Evolutionary conservation across 805 yeast species (phyloP).

Genomic region (Maudiozyma bulderi): DNA sequence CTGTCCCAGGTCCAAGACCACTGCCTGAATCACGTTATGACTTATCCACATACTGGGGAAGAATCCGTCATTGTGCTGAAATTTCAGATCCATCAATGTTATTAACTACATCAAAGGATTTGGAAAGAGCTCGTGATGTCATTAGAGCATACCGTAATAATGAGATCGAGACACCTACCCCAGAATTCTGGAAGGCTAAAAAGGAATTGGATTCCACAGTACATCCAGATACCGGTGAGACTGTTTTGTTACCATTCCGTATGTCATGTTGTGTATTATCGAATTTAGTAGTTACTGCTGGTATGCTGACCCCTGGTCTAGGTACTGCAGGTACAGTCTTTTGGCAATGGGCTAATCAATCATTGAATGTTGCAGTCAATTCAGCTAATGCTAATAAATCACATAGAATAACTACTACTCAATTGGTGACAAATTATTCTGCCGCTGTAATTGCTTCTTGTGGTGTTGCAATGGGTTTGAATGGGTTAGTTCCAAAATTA

Average conservation of each 20-base stretch:
- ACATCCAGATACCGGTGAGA: conserved; percentile 95
- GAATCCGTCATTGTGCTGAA: conserved; percentile 89
- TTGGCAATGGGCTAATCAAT: conserved; percentile 98
- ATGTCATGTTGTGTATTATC: conserved; percentile 95
- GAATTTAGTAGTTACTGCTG: conserved; percentile 89
- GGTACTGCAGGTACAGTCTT: conserved; percentile 85
- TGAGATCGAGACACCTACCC: conserved; percentile 50
- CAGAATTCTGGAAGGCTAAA: conserved; percentile 84
- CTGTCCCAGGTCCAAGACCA: conserved; percentile 71
- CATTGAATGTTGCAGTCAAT: conserved; percentile 92
- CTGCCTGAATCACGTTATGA: conserved; percentile 78
- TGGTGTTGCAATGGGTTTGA: conserved; percentile 88
- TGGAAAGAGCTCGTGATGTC: conserved; percentile 52
- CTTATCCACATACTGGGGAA: conserved; percentile 76
- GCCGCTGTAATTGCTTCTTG: conserved; percentile 93
- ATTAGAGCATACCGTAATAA: conserved; percentile 72
- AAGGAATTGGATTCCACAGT: conserved; percentile 80
- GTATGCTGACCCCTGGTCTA: conserved; percentile 93
- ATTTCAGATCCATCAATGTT: conserved; percentile 89
- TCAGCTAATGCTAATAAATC: conserved; percentile 94
- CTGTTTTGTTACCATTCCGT: conserved; percentile 86
- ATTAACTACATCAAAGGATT: conserved; percentile 54
- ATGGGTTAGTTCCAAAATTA: conserved; percentile 80
- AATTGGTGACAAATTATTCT: conserved; percentile 68
- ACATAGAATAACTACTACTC: conserved; percentile 74